Evolutionary conservation across 2,329 filamentous ascomycete species (phyloP).

Genomic region (Chaetomium olivaceum): DNA sequence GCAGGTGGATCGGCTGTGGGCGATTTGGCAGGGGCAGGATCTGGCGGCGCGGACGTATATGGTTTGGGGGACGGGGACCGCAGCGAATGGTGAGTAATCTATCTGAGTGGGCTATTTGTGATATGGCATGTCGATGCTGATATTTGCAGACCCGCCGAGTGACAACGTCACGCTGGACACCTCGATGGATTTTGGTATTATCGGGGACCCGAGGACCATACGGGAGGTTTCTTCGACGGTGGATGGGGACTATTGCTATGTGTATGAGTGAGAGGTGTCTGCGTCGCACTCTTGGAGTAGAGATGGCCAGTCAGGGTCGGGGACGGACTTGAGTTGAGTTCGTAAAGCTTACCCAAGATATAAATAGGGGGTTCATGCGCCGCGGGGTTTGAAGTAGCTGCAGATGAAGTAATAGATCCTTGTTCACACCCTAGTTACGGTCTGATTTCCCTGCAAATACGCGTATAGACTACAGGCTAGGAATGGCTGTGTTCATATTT

Average conservation of each 20-base stretch:
- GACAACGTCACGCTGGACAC: conserved; percentile 25
- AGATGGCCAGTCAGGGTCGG: too few species aligned
- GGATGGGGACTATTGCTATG: conserved; percentile 37
- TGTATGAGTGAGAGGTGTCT: conserved; percentile 29
- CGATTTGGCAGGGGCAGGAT: conserved; percentile 29
- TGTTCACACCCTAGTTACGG: too few species aligned
- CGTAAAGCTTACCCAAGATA: neutral
- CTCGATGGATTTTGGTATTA: conserved; percentile 22
- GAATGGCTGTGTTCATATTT: too few species aligned
- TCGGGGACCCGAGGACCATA: conserved; percentile 27
- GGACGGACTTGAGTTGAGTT: too few species aligned
- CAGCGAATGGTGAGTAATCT: conserved; percentile 23
- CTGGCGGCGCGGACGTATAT: conserved; percentile 3
- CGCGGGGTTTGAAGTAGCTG: too few species aligned
- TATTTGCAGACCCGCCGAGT: conserved; percentile 23
- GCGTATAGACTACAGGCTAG: too few species aligned
- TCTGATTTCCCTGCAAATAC: too few species aligned
- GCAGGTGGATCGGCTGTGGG: conserved; percentile 28
- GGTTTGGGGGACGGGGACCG: conserved; percentile 27
- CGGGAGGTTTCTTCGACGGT: conserved; percentile 35
- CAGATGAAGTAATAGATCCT: too few species aligned
- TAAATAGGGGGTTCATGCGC: neutral
- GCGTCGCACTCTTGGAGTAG: too few species aligned
- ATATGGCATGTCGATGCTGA: neutral
- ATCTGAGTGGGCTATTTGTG: neutral